Evolutionary conservation across 2,329 filamentous ascomycete genomes (phyloP).

Genomic region (Cladosporium cucumerinum): DNA sequence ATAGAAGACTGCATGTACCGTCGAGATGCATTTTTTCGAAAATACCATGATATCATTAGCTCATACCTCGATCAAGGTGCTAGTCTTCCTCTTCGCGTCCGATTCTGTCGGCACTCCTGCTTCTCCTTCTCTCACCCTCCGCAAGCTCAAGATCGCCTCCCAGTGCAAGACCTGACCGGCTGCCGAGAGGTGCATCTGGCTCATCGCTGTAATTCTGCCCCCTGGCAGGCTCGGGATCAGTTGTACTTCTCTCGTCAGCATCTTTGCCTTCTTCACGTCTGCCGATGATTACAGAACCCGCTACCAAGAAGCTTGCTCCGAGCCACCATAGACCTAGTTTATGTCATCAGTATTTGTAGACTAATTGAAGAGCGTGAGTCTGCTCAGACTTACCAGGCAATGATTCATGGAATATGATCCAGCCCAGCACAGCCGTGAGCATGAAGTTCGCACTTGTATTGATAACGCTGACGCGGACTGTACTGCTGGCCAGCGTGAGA

Average conservation of each 20-base stretch:
- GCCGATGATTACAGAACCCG: constrained; percentile 75
- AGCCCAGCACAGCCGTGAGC: constrained; percentile 69
- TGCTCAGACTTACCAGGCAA: constrained; percentile 50
- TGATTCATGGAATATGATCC: constrained; percentile 66
- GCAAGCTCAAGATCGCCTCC: constrained; percentile 8
- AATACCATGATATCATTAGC: background rate
- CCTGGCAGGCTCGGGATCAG: constrained; percentile 20
- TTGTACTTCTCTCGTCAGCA: constrained; percentile 22
- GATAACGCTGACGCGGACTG: constrained; percentile 75
- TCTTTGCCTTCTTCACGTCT: constrained; percentile 57
- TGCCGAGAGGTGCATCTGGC: constrained; percentile 29
- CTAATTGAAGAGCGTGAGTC: background rate
- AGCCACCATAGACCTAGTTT: constrained; percentile 64
- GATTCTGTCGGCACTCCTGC: constrained; percentile 10
- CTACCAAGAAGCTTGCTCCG: constrained; percentile 68
- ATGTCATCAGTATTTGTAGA: background rate
- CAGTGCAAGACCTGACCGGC: background rate
- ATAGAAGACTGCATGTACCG: background rate
- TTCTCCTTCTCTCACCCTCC: constrained; percentile 6
- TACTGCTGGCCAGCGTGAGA: constrained; percentile 69
- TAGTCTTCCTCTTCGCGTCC: background rate
- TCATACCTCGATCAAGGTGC: background rate
- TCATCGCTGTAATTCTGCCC: constrained; percentile 29
- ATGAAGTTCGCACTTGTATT: constrained; percentile 82
- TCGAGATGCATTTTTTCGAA: background rate